Evolutionary conservation across 2,329 filamentous ascomycete species (phyloP), one percentile per base, ranked within the genome.

Genomic region (Endocalyx cinctus): DNA sequence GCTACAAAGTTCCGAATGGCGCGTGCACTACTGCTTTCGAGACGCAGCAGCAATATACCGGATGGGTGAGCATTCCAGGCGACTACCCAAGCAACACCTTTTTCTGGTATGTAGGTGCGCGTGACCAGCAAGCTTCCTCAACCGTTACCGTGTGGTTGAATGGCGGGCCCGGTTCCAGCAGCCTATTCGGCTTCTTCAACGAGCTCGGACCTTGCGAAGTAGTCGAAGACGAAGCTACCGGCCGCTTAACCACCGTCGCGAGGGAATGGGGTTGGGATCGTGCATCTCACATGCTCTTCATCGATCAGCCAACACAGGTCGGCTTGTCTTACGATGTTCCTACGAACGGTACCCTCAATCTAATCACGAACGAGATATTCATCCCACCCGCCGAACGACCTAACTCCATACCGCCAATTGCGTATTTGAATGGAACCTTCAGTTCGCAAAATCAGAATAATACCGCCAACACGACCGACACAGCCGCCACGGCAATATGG

Each of bases 251-350:
- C 11, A 82, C 77, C 1, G 60, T 69, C 29, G 66, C 72, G 8
- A 67, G 76, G 32, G 67, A 76, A 51, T 84, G 76, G 73, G 76
- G 77, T 12, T 84, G 79, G 79, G 79, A 84, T 52, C 66, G 68
- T 32, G 67, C 61, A 28, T 70, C 67, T 14, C 76, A 76, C 45
- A 56, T 76, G 44, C 38, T 66, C 17, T 66, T 60, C 34, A 58
- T 66, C 29, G 45, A 48, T 26, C 45, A 87, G 73, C 80, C 80
- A 16, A 79, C 80, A 41, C 79, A 86, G 58, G 75, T 86, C 30
- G 76, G 77, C 17, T 79, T 83, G 44, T 84, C 79, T 2, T 79
- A 76, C 51, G 84, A 87, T 50, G 69, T 39, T 5, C 34, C 36
- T 29, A 46, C 45, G 10, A 45, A 86, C 47, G 72, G 73, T 12